Evolutionary conservation across 805 yeast genomes (phyloP), one percentile per base, ranked within the genome.

Genomic region (Kodamaea jinghongensis): DNA sequence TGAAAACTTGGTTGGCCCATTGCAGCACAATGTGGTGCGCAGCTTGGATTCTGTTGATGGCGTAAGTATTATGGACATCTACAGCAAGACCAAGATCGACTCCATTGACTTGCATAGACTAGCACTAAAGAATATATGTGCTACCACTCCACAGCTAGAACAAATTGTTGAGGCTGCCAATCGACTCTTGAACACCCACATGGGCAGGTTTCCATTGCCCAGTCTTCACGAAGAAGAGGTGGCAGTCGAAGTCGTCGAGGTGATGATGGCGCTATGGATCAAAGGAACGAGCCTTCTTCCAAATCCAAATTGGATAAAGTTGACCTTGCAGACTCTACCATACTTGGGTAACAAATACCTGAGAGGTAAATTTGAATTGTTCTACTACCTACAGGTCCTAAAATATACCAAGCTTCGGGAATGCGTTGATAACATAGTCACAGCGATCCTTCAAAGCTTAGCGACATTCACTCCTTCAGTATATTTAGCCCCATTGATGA

Each of bases 271-370:
- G 12, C 41, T 58, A 1, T 69, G 73, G 73, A 45, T 62, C 7
- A 34, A 42, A 22, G 48, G 39, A 17, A 42, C 51, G n/a, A 46
- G 41, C 29, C 33, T 51, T 4, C 43, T 47, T 11, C 47, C 42
- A 14, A 46, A 39, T 30, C 48, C 42, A 15, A 64, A 49, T 42
- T 69, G 75, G 75, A 63, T 62, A 35, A 52, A 51, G 31, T 43
- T 69, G 31, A 50, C 63, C 20, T 52, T 65, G 16, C 75, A 67
- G 38, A 57, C 55, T 23, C 69, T 50, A 45, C 68, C 71, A 1
- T 69, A 66, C 40, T 48, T 64, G 35, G 75, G 75, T 3, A 67
- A 67, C 40, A 39, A 52, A 0, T 49, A 52, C 17, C 69, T 65
- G 66, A 44, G 73, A 43, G 59, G 58, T 6, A 55, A 57, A 38